phyloP scores from a whole-genome alignment of 176 grass and related monocot genomes.

The Triticum monococcum region DNA sequence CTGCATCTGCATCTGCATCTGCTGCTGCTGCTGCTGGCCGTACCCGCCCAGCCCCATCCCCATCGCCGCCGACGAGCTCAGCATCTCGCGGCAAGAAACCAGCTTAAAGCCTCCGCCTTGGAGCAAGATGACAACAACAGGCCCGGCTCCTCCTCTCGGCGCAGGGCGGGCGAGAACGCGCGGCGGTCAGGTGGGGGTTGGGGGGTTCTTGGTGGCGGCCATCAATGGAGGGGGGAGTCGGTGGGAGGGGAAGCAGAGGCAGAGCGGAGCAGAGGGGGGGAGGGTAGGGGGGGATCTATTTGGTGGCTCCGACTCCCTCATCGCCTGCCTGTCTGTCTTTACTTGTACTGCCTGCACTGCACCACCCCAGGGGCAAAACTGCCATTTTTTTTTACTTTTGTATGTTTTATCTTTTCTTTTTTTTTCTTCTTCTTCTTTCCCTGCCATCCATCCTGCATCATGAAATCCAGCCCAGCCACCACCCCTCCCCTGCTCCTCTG shows the following conservation, averaged over 20 bases:
- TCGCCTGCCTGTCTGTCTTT: constrained; percentile 16
- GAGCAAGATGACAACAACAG: not conserved
- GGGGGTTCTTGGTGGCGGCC: constrained; percentile 54
- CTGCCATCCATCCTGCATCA: not conserved
- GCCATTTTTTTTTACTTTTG: not conserved
- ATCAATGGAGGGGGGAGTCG: constrained; percentile 54
- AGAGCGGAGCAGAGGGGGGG: not conserved
- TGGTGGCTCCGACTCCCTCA: not conserved
- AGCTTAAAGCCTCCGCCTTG: not conserved
- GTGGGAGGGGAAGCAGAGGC: constrained; percentile 2
- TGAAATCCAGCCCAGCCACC: not conserved
- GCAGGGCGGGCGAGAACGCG: not conserved
- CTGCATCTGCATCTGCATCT: constrained; percentile 28
- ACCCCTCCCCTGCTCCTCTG: not conserved
- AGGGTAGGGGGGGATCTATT: not conserved
- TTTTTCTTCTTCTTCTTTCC: not conserved
- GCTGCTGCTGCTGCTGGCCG: constrained; percentile 10
- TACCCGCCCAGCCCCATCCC: constrained; percentile 40
- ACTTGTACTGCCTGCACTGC: not conserved
- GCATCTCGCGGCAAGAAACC: constrained; percentile 24
- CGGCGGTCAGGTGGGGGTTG: constrained; percentile 29
- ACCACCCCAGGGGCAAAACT: not conserved
- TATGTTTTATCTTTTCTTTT: not conserved
- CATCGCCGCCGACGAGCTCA: constrained; percentile 50
- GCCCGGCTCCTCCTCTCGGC: not conserved